Percentiles rank a stretch among this genome's conserved stretches.
Conservation (phyloP, 352 stramenopile genomes). For the Thraustochytrium sp. region DNA sequence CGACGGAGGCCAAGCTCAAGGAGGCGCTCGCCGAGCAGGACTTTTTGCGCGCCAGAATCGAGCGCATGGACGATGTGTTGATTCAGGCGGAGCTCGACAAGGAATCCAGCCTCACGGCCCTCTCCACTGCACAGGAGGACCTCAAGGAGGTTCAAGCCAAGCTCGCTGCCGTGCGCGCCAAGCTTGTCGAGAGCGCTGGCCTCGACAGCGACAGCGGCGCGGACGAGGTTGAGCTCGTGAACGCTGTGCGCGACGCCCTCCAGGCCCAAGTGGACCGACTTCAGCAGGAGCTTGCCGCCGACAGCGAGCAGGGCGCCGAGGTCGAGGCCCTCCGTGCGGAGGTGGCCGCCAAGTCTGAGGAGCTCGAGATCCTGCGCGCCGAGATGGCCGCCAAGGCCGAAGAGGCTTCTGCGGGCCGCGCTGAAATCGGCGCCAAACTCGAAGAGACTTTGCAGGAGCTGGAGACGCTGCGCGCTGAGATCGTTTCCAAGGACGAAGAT, state of each 20-base stretch:
- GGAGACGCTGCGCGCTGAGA: background rate
- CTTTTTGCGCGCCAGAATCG: background rate
- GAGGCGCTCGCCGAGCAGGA: background rate
- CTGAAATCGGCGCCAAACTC: background rate
- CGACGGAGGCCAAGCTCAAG: background rate
- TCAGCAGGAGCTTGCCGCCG: background rate
- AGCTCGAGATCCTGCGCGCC: no score
- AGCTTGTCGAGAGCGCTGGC: background rate
- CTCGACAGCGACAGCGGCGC: background rate
- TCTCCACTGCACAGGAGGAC: background rate
- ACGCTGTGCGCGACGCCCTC: background rate
- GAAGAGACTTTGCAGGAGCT: background rate
- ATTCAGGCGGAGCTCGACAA: constrained; percentile 24
- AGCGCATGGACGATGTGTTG: constrained; percentile 2
- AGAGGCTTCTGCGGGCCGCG: background rate
- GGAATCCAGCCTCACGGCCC: background rate
- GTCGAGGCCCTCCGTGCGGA: no score
- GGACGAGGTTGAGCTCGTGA: background rate
- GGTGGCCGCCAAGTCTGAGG: no score
- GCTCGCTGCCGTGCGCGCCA: background rate
- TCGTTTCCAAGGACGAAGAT: background rate
- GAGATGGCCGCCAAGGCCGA: background rate
- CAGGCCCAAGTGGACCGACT: background rate
- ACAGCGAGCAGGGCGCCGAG: background rate
- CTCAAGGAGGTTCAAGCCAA: background rate